A percentile compares a stretch with the other conserved stretches of the same genome.
Evolutionary conservation across 2,329 filamentous ascomycete species (phyloP).

Genomic region (Beauveria pseudobassiana): DNA sequence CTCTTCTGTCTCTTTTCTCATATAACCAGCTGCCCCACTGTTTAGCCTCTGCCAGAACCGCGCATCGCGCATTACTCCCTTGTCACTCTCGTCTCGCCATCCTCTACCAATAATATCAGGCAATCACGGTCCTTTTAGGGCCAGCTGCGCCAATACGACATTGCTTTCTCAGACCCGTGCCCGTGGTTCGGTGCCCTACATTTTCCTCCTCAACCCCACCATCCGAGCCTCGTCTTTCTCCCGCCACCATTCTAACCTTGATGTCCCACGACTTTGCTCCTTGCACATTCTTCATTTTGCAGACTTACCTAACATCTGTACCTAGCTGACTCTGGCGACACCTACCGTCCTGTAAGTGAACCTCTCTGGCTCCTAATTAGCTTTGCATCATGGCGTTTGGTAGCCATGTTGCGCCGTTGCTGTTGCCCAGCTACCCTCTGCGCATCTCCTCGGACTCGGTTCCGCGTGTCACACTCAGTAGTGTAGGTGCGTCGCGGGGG

Average conservation of each 20-base stretch:
- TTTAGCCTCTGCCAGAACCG: neutral
- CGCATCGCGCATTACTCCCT: neutral
- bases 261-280: conserved; percentile 13
- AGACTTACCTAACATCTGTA: conserved; percentile 32
- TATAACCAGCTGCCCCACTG: neutral
- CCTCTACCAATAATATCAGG: neutral
- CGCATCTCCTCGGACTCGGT: neutral
- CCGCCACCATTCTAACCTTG: conserved; percentile 14
- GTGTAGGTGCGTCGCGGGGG: neutral
- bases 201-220: conserved; percentile 3
- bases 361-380: conserved; percentile 7
- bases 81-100: neutral
- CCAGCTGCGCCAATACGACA: neutral
- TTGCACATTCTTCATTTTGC: conserved; percentile 1
- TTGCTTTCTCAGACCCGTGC: neutral
- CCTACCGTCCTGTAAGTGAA: conserved; percentile 51
- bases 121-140: neutral
- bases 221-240: conserved; percentile 14
- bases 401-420: neutral
- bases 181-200: conserved; percentile 3
- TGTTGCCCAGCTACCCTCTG: neutral
- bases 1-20: neutral
- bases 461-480: neutral
- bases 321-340: conserved; percentile 54
- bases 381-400: neutral